These are phyloP conservation scores for Sporobolomyces phaffii DNA, from an alignment of 768 basidiomycete species.

Conservation along the genomic window DNA sequence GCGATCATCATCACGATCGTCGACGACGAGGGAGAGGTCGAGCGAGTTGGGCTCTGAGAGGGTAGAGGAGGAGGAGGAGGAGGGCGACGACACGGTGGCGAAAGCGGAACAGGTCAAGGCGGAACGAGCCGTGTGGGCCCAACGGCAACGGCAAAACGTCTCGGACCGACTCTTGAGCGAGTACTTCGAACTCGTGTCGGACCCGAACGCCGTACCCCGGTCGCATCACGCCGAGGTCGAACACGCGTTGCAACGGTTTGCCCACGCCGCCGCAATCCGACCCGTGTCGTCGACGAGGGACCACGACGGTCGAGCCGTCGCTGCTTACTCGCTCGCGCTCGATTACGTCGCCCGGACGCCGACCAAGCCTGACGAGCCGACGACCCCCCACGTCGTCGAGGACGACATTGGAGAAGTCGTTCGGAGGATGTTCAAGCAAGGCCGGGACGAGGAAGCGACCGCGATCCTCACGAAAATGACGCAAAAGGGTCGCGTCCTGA, in stretches of 20 bases:
- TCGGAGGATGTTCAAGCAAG: neutral
- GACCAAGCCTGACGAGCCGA: too few relatives aligned
- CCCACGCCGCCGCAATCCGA: neutral
- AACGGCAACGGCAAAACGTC: conserved; percentile 2
- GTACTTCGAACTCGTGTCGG: neutral
- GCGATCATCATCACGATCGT: too few relatives aligned
- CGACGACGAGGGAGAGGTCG: neutral
- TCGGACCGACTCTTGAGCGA: conserved; percentile 1
- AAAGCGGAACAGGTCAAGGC: too few relatives aligned
- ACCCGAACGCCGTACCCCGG: neutral
- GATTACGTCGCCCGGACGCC: neutral
- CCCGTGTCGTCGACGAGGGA: conserved; percentile 8
- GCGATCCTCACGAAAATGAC: neutral
- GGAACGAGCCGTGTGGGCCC: too few relatives aligned
- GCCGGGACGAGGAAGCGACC: neutral
- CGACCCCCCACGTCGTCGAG: neutral
- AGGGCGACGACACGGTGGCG: too few relatives aligned
- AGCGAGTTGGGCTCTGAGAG: conserved; percentile 13
- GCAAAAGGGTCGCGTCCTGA: neutral
- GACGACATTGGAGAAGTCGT: neutral
- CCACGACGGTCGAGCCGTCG: neutral
- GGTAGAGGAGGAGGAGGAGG: too few relatives aligned
- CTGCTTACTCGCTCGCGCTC: neutral
- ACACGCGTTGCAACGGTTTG: neutral
- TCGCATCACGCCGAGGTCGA: neutral